Base-by-base conservation (phyloP, 371 early-diverging fungal genomes). In the Batrachochytrium dendrobatidis region DNA sequence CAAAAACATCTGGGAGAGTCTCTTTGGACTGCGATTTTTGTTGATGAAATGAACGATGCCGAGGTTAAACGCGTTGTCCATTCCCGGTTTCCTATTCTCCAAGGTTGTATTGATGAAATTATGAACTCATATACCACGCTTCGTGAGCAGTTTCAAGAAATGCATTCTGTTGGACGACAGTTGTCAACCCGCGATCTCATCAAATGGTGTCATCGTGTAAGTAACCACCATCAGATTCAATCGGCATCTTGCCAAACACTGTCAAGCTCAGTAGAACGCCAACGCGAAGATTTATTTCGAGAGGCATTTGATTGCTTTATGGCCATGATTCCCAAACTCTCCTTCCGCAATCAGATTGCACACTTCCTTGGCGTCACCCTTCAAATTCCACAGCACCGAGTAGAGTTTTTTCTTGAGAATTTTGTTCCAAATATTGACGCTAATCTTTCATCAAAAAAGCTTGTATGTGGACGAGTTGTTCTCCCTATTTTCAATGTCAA, bases 301-400 rank as follows among this genome's bases (percentile, higher is more conserved):
- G 95, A 95, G 70, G 97, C 90, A 0, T 81, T 85, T 17, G 96
- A 95, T 66, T 85, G 86, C 50, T 94, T 96, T 62, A 85, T 86
- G 28, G 85, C 85, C 44, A 89, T 90, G 86, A 86, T 93, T 54
- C 70, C 87, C 5, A 83, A 86, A 56, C 76, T 80, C 56, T 80
- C 73, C 2, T 68, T 74, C 20, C 88, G 89, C 81, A 76, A 81
- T 29, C 56, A 65, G 4, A 77, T 89, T 4, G 65, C 86, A 26
- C 71, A 54, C 76, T 53, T 67, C 8, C 65, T 95, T 15, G 95
- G 93, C 28, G 73, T 72, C 3, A 81, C 83, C 4, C 70, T 97
- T 24, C 84, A 81, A n/a, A 69, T 97, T 10, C 80, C 91, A 1
- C 65, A 66, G 28, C 82, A 80, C 55, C 76, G 86, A 33, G 84